A percentile compares a stretch with the other conserved stretches of the same genome.
Conservation (phyloP, 805 yeast species). For the Zygotorulaspora florentina region DNA sequence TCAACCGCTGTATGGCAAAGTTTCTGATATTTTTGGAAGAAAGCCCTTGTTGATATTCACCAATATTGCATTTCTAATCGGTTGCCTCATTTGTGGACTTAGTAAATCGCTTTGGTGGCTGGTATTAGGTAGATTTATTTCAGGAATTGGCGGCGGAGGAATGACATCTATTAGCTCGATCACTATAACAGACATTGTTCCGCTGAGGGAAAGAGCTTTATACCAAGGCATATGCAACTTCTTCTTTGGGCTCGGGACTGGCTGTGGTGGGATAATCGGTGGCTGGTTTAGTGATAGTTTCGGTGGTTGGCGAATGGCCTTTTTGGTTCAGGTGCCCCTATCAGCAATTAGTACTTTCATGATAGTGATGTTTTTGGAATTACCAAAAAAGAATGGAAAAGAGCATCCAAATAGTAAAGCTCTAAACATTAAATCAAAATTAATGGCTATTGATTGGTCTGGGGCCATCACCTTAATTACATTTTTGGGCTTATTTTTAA, state of each 20-base stretch:
- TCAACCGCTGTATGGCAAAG: slow-evolving; percentile 68
- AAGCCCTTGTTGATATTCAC: slow-evolving; percentile 50
- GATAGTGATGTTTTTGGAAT: slow-evolving; percentile 38
- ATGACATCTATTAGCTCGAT: slow-evolving; percentile 69
- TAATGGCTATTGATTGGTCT: slow-evolving; percentile 47
- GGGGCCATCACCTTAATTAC: slow-evolving; percentile 46
- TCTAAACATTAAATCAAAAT: slow-evolving; percentile 4
- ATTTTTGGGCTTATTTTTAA: slow-evolving; percentile 43
- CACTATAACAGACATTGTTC: slow-evolving; percentile 71
- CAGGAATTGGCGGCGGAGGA: slow-evolving; percentile 93
- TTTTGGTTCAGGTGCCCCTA: slow-evolving; percentile 50
- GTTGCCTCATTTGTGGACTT: slow-evolving; percentile 51
- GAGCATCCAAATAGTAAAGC: slow-evolving; percentile 8
- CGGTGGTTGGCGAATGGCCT: slow-evolving; percentile 65
- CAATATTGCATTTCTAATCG: slow-evolving; percentile 52
- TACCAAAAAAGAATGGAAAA: slow-evolving; percentile 35
- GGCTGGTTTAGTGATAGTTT: slow-evolving; percentile 51
- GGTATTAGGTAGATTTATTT: slow-evolving; percentile 56
- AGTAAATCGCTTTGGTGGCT: slow-evolving; percentile 46
- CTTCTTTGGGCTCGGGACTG: slow-evolving; percentile 72
- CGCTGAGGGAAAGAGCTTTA: slow-evolving; percentile 70
- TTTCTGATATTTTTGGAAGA: slow-evolving; percentile 70
- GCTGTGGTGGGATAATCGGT: slow-evolving; percentile 63
- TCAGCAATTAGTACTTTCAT: slow-evolving; percentile 47
- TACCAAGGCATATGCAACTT: slow-evolving; percentile 81